phyloP scores from a whole-genome alignment of 345 rosid species.

The Gossypium raimondii region DNA sequence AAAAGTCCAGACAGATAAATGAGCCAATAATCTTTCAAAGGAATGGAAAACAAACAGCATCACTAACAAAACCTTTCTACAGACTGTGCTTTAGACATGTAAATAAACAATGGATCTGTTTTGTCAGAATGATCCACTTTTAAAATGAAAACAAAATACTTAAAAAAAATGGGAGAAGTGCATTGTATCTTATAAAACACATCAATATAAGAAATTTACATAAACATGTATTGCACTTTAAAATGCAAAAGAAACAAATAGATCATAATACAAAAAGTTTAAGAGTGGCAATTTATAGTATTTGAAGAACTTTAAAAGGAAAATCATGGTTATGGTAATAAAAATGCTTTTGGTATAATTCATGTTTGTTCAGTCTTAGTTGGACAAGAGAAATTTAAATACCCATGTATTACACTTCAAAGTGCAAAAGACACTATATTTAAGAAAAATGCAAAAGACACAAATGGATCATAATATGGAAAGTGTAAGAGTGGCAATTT shows the following conservation, averaged over 20 bases:
- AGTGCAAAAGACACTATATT: not conserved
- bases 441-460: not conserved
- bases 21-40: not conserved
- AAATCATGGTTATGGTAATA: not conserved
- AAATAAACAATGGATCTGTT: not conserved
- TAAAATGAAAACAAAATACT: not conserved
- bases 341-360: not conserved
- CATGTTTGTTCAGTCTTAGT: too few species aligned
- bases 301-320: not conserved
- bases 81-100: not conserved
- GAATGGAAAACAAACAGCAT: not conserved
- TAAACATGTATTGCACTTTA: not conserved
- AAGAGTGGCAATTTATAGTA: not conserved
- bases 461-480: not conserved
- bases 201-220: not conserved
- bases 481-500: not conserved
- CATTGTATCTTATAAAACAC: not conserved
- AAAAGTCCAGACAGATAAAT: not conserved
- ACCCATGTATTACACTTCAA: not conserved
- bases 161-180: not conserved
- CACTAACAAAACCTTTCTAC: not conserved
- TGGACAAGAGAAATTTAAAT: not conserved
- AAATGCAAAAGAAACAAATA: not conserved
- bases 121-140: conserved; percentile 4
- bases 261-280: not conserved